Conservation (phyloP, 2,329 filamentous ascomycete genomes). For the Parastagonospora nodorum region DNA sequence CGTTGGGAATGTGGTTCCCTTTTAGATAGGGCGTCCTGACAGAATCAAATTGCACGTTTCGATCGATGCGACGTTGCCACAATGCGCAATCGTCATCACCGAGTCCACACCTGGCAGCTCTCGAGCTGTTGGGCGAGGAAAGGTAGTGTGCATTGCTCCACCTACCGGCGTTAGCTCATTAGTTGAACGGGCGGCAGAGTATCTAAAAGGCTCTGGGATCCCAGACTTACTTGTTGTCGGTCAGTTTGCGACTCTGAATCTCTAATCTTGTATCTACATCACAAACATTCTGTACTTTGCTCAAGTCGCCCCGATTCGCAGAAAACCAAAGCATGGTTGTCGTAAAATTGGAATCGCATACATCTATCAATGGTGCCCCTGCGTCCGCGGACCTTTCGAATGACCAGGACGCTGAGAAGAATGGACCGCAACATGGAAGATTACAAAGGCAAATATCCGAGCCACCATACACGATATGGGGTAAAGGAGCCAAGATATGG, state of each 20-base stretch:
- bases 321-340: background rate
- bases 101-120: background rate
- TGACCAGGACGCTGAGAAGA: constrained; percentile 15
- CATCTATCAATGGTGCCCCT: background rate
- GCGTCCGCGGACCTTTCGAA: background rate
- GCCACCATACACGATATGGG: constrained; percentile 39
- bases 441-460: constrained; percentile 29
- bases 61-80: background rate
- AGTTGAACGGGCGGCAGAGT: constrained; percentile 4
- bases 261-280: background rate
- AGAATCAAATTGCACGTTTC: background rate
- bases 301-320: background rate
- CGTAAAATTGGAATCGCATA: background rate
- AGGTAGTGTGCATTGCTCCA: background rate
- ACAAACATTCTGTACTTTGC: background rate
- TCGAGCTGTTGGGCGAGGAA: background rate
- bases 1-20: background rate
- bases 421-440: constrained; percentile 2
- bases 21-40: background rate
- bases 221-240: background rate
- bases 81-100: background rate
- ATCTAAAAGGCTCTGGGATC: constrained; percentile 2
- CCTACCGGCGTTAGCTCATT: constrained; percentile 8
- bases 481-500: constrained; percentile 49
- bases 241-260: background rate